These are phyloP conservation scores for Boehmeria nivea DNA, from an alignment of 306 rosid species.

Conservation along the genomic window DNA sequence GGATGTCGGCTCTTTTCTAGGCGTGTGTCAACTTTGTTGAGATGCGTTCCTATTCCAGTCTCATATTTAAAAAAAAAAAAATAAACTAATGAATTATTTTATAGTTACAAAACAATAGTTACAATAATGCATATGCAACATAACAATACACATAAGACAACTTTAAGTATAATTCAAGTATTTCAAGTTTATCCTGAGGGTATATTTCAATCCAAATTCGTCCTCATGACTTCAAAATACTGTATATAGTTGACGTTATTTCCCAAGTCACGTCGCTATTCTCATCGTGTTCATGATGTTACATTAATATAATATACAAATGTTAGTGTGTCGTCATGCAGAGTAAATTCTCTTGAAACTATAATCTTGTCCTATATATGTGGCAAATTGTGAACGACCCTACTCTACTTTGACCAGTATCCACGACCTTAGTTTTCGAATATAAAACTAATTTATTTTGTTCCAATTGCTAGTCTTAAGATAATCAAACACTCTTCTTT, in stretches of 20 bases:
- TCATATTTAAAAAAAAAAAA: too few species aligned
- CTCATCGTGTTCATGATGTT: background rate
- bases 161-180: background rate
- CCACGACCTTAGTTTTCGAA: too few species aligned
- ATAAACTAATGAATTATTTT: too few species aligned
- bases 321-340: background rate
- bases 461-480: background rate
- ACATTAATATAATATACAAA: background rate
- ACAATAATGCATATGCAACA: too few species aligned
- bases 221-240: background rate
- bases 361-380: background rate
- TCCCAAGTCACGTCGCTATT: background rate
- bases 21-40: too few species aligned
- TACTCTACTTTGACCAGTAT: background rate
- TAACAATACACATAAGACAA: too few species aligned
- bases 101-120: too few species aligned
- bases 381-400: background rate
- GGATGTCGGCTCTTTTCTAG: too few species aligned
- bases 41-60: too few species aligned
- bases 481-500: background rate
- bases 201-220: background rate
- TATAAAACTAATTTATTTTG: too few species aligned
- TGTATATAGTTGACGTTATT: background rate
- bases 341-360: slow-evolving; percentile 1
- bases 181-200: background rate